Evolutionary conservation across 2,329 filamentous ascomycete species (phyloP).

Genomic region (Pyricularia sp.): DNA sequence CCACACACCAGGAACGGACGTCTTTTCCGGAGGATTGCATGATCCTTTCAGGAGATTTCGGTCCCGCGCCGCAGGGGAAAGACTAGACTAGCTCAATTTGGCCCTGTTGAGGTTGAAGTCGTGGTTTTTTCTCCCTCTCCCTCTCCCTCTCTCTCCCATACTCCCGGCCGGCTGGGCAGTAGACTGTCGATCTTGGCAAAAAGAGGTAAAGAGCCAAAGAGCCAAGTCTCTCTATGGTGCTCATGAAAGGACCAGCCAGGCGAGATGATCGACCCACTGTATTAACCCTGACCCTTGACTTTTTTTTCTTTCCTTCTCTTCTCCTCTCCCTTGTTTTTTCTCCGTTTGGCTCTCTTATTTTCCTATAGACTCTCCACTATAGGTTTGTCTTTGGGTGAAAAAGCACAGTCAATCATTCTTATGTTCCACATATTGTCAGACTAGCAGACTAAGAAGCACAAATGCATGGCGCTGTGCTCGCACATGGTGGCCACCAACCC

Average conservation of each 20-base stretch:
- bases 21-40: neutral
- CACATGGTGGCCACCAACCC: neutral
- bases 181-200: neutral
- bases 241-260: neutral
- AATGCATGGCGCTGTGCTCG: neutral
- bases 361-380: neutral
- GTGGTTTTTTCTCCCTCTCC: neutral
- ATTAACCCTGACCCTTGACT: neutral
- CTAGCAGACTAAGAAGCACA: neutral
- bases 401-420: neutral
- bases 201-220: neutral
- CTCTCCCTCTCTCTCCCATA: neutral
- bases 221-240: neutral
- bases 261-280: neutral
- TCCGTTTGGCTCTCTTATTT: neutral
- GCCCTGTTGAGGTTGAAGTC: neutral
- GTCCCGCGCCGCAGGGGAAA: neutral
- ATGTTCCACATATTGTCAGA: neutral
- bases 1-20: neutral
- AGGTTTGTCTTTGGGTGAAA: neutral
- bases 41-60: neutral
- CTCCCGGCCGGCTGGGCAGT: too few relatives aligned
- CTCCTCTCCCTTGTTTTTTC: neutral
- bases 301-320: neutral
- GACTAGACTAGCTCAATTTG: neutral